phyloP scores from a whole-genome alignment of 108 stramenopile species.

The Fistulifera pelliculosa region DNA sequence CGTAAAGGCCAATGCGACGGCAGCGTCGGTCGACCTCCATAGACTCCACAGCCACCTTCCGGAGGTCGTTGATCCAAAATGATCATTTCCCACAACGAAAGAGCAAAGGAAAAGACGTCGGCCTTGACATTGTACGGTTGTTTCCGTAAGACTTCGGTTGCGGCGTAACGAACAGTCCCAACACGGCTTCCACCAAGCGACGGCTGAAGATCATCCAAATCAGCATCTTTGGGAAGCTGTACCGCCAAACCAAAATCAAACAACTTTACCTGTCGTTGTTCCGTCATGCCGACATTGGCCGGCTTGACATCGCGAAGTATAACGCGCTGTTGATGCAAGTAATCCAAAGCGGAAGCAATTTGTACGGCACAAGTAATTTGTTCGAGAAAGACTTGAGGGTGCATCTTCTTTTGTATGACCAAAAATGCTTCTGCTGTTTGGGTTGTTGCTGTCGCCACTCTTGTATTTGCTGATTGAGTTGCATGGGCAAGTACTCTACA shows the following conservation, averaged over 20 bases:
- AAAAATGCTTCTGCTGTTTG: slow-evolving; percentile 14
- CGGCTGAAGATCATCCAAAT: slow-evolving; percentile 35
- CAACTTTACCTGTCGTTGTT: slow-evolving; percentile 29
- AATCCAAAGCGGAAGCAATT: slow-evolving; percentile 33
- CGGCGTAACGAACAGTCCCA: slow-evolving; percentile 87
- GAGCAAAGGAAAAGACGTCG: slow-evolving; percentile 77
- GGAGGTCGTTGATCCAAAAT: slow-evolving; percentile 30
- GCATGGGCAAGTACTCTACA: slow-evolving; percentile 28
- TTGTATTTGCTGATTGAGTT: slow-evolving; percentile 25
- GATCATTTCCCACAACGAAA: slow-evolving; percentile 66
- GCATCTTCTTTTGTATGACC: too few species aligned
- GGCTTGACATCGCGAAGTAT: slow-evolving; percentile 24
- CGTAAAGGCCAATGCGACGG: slow-evolving; percentile 35
- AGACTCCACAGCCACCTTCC: slow-evolving; percentile 37
- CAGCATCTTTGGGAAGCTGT: slow-evolving; percentile 32
- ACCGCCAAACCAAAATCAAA: slow-evolving; percentile 61
- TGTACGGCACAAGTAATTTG: slow-evolving; percentile 25
- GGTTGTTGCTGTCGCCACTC: slow-evolving; percentile 29
- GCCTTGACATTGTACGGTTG: slow-evolving; percentile 87
- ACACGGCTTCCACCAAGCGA: slow-evolving; percentile 41
- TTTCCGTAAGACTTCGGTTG: slow-evolving; percentile 77
- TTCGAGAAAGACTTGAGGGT: slow-evolving; percentile 1
- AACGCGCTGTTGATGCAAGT: slow-evolving; percentile 32
- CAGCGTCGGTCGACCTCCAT: slow-evolving; percentile 36
- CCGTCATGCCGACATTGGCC: slow-evolving; percentile 62